Conservation (phyloP, 345 rosid species). For the Punica granatum region DNA sequence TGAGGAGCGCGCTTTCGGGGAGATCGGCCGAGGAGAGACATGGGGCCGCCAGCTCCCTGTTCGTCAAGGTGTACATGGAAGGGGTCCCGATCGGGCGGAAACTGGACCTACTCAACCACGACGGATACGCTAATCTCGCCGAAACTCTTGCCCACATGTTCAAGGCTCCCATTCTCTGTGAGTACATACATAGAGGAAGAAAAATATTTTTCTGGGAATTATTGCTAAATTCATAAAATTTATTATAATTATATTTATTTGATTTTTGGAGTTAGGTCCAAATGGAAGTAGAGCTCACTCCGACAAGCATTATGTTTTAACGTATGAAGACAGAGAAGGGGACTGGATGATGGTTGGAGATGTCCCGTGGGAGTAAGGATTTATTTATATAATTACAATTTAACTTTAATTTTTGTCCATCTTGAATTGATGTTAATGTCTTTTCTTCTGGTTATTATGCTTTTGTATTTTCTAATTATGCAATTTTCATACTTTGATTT, state of each 20-base stretch:
- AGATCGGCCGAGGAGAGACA: neutral
- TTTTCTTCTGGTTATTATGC: neutral
- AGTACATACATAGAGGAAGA: slow-evolving; percentile 6
- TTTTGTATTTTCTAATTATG: too few species aligned
- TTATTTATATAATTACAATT: neutral
- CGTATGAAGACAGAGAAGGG: slow-evolving; percentile 56
- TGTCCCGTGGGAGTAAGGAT: slow-evolving; percentile 55
- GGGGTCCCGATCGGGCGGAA: slow-evolving; percentile 65
- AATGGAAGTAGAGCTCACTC: slow-evolving; percentile 3
- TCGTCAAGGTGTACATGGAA: slow-evolving; percentile 64
- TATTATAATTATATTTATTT: neutral
- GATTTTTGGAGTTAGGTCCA: slow-evolving; percentile 9
- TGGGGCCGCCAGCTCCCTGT: slow-evolving; percentile 14
- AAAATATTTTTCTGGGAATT: neutral
- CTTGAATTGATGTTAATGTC: neutral
- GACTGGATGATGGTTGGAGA: slow-evolving; percentile 71
- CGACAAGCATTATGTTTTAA: slow-evolving; percentile 22
- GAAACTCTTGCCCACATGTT: slow-evolving; percentile 30
- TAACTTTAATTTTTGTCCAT: neutral
- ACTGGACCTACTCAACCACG: slow-evolving; percentile 42
- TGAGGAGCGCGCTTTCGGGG: slow-evolving; percentile 23
- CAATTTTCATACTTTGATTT: neutral
- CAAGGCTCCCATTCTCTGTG: slow-evolving; percentile 28
- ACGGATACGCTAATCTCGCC: slow-evolving; percentile 27
- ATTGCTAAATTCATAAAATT: neutral